Base-by-base conservation (phyloP, 2,329 filamentous ascomycete species). In the Dactylella cylindrospora region DNA sequence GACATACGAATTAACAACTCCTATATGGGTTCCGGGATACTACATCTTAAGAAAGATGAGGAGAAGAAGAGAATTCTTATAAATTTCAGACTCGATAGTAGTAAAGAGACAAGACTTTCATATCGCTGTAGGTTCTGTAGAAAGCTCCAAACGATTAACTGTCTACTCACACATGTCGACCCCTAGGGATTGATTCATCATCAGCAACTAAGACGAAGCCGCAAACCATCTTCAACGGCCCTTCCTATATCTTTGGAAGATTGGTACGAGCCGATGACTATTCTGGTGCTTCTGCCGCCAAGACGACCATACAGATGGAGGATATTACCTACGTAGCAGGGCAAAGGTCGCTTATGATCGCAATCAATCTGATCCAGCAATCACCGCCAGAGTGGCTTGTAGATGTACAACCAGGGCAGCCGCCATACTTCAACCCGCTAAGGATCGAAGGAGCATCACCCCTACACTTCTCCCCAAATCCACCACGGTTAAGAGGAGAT, bases 191-290 rank as follows among this genome's bases (percentile, higher is more conserved):
- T 22, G 49, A 62, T 28, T 54, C 49, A 10, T 62, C 57, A 12
- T 62, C 57, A n/a, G 43, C 49, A 19, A 62, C 57, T 10, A 31
- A 49, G 25, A 62, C 57, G 20, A 62, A 62, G 31, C 57, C 29
- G n/a, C 43, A 41, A 10, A 54, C 57, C 12, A 62, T 62, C 49
- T 62, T 62, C 31, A 39, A 22, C 9, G 57, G 57, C 9, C 49
- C 57, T n/a, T 62, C 57, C 5, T 62, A 62, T 31, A 20, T 62
- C 17, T 26, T 62, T 12, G 29, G 57, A 29, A 62, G 49, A 17
- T 38, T 62, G 20, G 57, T 62, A n/a, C 49, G 57, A 15, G 57
- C 57, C 3, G 57, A 62, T 29, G 57, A 62, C 31, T 62, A 62
- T 22, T 54, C 57, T 4, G 57, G 57, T 7, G 19, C 10, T 8